Base-by-base conservation (phyloP, 2,329 filamentous ascomycete genomes). In the Claviceps sp. region DNA sequence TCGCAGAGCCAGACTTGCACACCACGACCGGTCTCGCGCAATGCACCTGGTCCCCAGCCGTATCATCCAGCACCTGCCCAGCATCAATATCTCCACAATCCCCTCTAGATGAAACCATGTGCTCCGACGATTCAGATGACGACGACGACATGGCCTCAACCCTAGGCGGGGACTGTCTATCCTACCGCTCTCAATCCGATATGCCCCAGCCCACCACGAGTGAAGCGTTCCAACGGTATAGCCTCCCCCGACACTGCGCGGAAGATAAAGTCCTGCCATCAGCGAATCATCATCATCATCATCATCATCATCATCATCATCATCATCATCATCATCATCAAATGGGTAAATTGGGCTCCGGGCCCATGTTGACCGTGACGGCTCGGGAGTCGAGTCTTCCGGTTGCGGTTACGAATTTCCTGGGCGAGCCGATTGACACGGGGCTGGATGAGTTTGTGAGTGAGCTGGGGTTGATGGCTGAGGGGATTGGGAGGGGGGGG, bases 381-480 rank as follows among this genome's bases (percentile, higher is more conserved):
- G 52, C 54, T 11, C 44, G 52, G 9, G 58, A 61, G 30, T 55
- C 57, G 16, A 55, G 52, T 20, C 50, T 60, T 6, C 30, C 57
- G 4, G 50, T 62, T 1, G 57, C 51, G 41, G 57, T 57, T 51
- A 46, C 52, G 46, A 58, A 62, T 54, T 56, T 68, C 16, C 60
- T 72, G 2, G 64, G 63, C 8, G 57, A 61, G 41, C 68, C 67
- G 2, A 62, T 65, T 43, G 67, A 70, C 47, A 62, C 64, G 4
- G 67, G 65, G 22, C 58, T 72, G 5, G 69, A 71, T 47, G 67
- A 71, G 52, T 69, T 72, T 55, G 65, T 62, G 43, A 65, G 56
- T 49, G 76, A 79, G 60, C 64, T 78, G 55, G 68, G 72, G 51
- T 78, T 75, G 74, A 74, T 79, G 61, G 72, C 71, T 11, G 69